Evolutionary conservation across 257 asterid genomes (phyloP).

Genomic region (Euphrasia confusa): DNA sequence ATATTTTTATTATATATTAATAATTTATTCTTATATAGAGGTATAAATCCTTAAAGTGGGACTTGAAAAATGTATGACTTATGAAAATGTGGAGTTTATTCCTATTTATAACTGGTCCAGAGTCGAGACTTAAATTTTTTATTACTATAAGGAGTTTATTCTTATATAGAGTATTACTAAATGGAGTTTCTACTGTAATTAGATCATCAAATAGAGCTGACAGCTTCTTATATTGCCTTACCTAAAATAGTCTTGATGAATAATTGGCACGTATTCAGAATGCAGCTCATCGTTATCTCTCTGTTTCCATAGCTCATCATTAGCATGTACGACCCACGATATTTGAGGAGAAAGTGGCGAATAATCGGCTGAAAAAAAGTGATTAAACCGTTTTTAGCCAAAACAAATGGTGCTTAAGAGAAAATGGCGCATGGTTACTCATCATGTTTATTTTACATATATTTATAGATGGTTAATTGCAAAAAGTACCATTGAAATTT

Average conservation of each 20-base stretch:
- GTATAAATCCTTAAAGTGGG: too few species aligned
- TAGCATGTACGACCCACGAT: slow-evolving; percentile 77
- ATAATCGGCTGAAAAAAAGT: slow-evolving; percentile 37
- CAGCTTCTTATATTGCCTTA: background rate
- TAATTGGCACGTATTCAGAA: slow-evolving; percentile 54
- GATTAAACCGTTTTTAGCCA: background rate
- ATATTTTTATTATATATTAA: too few species aligned
- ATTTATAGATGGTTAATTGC: background rate
- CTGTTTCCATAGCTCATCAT: slow-evolving; percentile 70
- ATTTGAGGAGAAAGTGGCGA: slow-evolving; percentile 68
- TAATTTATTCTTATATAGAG: too few species aligned
- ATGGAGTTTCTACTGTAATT: too few species aligned
- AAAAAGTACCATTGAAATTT: background rate
- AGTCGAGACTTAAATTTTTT: too few species aligned
- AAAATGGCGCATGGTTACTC: background rate
- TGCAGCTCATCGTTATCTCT: slow-evolving; percentile 31
- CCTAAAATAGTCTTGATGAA: slow-evolving; percentile 62
- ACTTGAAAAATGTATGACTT: too few species aligned
- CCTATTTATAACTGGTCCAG: too few species aligned
- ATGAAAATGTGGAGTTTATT: too few species aligned
- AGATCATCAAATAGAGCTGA: background rate
- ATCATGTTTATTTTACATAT: background rate
- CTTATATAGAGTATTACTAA: too few species aligned
- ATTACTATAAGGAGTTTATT: too few species aligned
- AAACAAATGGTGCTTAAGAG: background rate